Conservation (phyloP, 768 basidiomycete species). For the Collybiopsis confluens region DNA sequence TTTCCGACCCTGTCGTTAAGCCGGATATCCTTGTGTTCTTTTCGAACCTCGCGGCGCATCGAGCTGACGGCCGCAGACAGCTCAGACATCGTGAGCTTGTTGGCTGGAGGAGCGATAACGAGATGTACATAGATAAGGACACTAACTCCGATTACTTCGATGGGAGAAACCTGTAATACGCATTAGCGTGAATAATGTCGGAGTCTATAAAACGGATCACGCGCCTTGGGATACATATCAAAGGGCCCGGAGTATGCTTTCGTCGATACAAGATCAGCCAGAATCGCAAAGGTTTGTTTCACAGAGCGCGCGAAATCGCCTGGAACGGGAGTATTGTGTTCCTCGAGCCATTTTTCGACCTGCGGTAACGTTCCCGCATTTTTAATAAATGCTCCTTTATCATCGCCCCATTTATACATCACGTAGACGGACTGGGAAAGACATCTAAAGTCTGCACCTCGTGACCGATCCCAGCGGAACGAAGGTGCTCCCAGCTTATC, state of each 20-base stretch:
- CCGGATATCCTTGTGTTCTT: conserved; percentile 34
- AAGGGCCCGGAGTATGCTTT: not conserved
- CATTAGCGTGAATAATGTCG: not conserved
- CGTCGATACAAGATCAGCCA: not conserved
- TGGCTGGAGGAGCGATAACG: not conserved
- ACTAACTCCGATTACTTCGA: conserved; percentile 1
- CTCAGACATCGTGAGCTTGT: not conserved
- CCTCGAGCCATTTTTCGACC: conserved; percentile 2
- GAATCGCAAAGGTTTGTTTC: not conserved
- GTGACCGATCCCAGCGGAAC: conserved; percentile 23
- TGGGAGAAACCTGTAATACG: conserved; percentile 3
- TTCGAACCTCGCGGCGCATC: conserved; percentile 34
- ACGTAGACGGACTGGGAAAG: conserved; percentile 15
- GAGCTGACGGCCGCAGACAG: not conserved
- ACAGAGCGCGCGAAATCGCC: not conserved
- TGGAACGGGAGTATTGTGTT: not conserved
- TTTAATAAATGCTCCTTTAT: not conserved
- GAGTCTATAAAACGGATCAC: not conserved
- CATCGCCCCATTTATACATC: not conserved
- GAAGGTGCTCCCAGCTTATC: conserved; percentile 16
- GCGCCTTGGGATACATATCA: not conserved
- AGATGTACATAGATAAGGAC: conserved; percentile 3
- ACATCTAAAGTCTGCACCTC: conserved; percentile 33
- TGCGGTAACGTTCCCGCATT: not conserved
- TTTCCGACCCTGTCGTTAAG: conserved; percentile 32